These are phyloP conservation scores for Teunomyces atbi DNA, from an alignment of 805 yeast species.

Conservation along the genomic window DNA sequence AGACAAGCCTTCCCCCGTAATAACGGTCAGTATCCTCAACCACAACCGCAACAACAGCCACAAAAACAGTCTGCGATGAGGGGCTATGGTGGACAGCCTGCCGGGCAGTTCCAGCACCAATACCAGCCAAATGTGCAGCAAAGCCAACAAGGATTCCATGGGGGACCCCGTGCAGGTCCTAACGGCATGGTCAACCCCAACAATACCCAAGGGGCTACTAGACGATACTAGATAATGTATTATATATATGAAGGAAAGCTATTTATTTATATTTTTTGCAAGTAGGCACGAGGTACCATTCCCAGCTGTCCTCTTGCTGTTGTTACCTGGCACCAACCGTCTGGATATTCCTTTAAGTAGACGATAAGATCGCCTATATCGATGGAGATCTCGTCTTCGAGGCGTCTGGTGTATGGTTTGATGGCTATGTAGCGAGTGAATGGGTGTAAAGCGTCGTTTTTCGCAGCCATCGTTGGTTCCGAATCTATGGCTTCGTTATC, in stretches of 20 bases:
- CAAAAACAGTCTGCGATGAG: slow-evolving; percentile 7
- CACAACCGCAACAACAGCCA: slow-evolving; percentile 6
- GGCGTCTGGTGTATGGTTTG: slow-evolving; percentile 23
- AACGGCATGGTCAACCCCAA: background rate
- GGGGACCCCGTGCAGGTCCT: background rate
- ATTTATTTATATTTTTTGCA: slow-evolving; percentile 11
- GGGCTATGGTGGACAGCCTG: slow-evolving; percentile 5
- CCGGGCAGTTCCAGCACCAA: slow-evolving; percentile 9
- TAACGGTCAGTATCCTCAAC: slow-evolving; percentile 9
- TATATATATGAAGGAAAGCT: background rate
- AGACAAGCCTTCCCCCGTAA: slow-evolving; percentile 7
- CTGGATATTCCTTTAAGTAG: slow-evolving; percentile 25
- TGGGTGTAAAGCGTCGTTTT: background rate
- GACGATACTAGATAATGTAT: slow-evolving; percentile 2
- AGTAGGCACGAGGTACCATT: slow-evolving; percentile 33
- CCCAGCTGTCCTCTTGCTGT: slow-evolving; percentile 20
- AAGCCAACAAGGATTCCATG: background rate
- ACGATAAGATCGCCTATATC: slow-evolving; percentile 29
- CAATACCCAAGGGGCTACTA: slow-evolving; percentile 5
- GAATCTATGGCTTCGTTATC: background rate
- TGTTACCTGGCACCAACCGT: slow-evolving; percentile 40
- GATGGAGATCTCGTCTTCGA: slow-evolving; percentile 35
- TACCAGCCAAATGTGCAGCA: slow-evolving; percentile 8
- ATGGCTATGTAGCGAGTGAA: slow-evolving; percentile 19
- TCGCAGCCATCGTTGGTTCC: background rate